phyloP scores from a whole-genome alignment of 805 yeast genomes.

The Jamesozyma spencerorum region DNA sequence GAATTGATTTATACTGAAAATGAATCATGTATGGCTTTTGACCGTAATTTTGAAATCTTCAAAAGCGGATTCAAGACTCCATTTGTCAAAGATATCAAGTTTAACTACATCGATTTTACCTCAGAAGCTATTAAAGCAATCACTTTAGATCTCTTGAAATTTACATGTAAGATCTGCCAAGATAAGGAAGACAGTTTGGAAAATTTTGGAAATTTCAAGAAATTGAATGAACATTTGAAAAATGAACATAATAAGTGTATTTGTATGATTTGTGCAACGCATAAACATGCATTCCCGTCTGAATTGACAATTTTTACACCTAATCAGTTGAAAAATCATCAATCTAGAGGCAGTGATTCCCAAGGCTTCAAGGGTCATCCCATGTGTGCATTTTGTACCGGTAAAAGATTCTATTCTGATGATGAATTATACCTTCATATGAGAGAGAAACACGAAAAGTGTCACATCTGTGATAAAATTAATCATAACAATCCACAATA shows the following conservation, averaged over 20 bases:
- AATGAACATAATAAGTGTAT: slow-evolving; percentile 51
- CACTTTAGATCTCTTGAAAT: slow-evolving; percentile 44
- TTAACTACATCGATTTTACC: slow-evolving; percentile 43
- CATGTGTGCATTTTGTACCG: slow-evolving; percentile 68
- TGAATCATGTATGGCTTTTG: not conserved
- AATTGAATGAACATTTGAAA: slow-evolving; percentile 55
- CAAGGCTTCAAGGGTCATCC: slow-evolving; percentile 73
- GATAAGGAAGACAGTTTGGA: slow-evolving; percentile 8
- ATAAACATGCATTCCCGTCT: slow-evolving; percentile 64
- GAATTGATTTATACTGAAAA: slow-evolving; percentile 49
- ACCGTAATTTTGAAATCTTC: slow-evolving; percentile 23
- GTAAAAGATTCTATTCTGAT: slow-evolving; percentile 70
- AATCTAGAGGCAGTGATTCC: slow-evolving; percentile 53
- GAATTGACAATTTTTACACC: slow-evolving; percentile 58
- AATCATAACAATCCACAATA: slow-evolving; percentile 58
- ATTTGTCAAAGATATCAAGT: not conserved
- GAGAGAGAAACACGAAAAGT: slow-evolving; percentile 75
- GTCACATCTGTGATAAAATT: slow-evolving; percentile 77
- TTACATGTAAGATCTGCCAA: slow-evolving; percentile 46
- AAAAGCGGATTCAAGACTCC: slow-evolving; percentile 12
- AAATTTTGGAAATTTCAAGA: slow-evolving; percentile 41
- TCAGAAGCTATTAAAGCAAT: slow-evolving; percentile 37
- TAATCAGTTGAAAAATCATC: slow-evolving; percentile 60
- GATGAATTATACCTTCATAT: slow-evolving; percentile 80
- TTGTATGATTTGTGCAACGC: slow-evolving; percentile 71